Evolutionary conservation across 1,139 yeast species (phyloP).

Genomic region (Fermentozyma sake): DNA sequence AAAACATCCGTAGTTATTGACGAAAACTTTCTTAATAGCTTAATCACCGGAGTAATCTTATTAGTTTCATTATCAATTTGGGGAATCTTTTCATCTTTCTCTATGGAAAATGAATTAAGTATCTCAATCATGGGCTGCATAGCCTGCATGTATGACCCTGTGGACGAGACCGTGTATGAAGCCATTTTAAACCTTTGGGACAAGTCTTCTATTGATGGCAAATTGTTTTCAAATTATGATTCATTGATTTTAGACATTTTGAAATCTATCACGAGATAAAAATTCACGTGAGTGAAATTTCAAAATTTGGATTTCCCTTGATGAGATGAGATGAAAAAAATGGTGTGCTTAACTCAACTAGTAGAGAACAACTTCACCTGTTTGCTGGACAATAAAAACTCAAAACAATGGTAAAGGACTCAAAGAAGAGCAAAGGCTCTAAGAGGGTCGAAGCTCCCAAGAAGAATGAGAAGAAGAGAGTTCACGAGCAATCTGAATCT

Average conservation of each 20-base stretch:
- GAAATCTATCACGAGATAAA: no score
- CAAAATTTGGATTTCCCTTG: constrained; percentile 9
- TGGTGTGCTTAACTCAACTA: no score
- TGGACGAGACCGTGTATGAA: constrained; percentile 51
- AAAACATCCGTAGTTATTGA: constrained; percentile 32
- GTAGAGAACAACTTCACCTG: no score
- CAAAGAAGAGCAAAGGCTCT: constrained; percentile 5
- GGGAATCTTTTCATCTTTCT: constrained; percentile 21
- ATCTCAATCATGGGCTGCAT: constrained; percentile 61
- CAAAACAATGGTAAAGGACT: constrained; percentile 8
- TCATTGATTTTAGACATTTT: no score
- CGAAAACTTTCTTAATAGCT: constrained; percentile 23
- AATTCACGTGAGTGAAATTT: no score
- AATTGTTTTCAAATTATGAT: no score
- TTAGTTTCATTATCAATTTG: constrained; percentile 29
- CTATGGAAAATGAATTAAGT: constrained; percentile 22
- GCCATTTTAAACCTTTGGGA: no score
- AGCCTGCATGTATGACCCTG: constrained; percentile 74
- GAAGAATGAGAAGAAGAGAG: constrained; percentile 4
- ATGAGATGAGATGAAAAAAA: constrained; percentile 27
- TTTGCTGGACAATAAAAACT: constrained; percentile 3
- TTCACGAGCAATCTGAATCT: constrained; percentile 6
- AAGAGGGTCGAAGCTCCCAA: constrained; percentile 3
- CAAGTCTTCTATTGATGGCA: no score
- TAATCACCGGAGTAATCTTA: constrained; percentile 24